Conservation (phyloP, 805 yeast genomes). For the Yarrowia phangngaensis region DNA sequence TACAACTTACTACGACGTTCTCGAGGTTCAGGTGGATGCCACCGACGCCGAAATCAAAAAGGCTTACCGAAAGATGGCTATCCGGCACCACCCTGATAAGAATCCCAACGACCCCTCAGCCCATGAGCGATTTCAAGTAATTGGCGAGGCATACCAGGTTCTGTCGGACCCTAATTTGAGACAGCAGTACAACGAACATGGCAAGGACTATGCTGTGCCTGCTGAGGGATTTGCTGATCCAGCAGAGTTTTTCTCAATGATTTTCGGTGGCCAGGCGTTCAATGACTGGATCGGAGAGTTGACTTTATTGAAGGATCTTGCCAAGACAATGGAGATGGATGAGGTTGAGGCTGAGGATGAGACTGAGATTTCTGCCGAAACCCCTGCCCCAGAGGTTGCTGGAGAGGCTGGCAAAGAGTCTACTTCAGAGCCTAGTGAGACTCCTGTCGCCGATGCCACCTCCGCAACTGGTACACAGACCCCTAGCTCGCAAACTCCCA, state of each 20-base stretch:
- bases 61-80: slow-evolving; percentile 88
- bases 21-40: slow-evolving; percentile 67
- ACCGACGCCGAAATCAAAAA: slow-evolving; percentile 80
- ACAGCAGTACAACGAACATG: slow-evolving; percentile 74
- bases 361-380: slow-evolving; percentile 28
- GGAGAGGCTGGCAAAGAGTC: neutral
- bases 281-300: slow-evolving; percentile 79
- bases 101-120: slow-evolving; percentile 93
- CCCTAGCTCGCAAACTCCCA: slow-evolving; percentile 1
- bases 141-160: slow-evolving; percentile 53
- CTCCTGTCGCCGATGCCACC: neutral
- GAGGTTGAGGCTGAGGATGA: slow-evolving; percentile 44
- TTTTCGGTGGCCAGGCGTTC: slow-evolving; percentile 92
- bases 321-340: slow-evolving; percentile 51
- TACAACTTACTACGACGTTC: slow-evolving; percentile 77
- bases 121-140: slow-evolving; percentile 76
- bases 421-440: slow-evolving; percentile 3
- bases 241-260: slow-evolving; percentile 71
- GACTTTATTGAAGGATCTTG: slow-evolving; percentile 69
- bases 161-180: slow-evolving; percentile 70
- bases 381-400: slow-evolving; percentile 26
- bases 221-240: slow-evolving; percentile 78
- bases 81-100: slow-evolving; percentile 90
- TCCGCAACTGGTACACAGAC: slow-evolving; percentile 1
- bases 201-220: slow-evolving; percentile 71